A percentile compares a stretch with the other conserved stretches of the same genome.
Conservation (phyloP, 108 stramenopile species). For the Cylindrotheca closterium region DNA sequence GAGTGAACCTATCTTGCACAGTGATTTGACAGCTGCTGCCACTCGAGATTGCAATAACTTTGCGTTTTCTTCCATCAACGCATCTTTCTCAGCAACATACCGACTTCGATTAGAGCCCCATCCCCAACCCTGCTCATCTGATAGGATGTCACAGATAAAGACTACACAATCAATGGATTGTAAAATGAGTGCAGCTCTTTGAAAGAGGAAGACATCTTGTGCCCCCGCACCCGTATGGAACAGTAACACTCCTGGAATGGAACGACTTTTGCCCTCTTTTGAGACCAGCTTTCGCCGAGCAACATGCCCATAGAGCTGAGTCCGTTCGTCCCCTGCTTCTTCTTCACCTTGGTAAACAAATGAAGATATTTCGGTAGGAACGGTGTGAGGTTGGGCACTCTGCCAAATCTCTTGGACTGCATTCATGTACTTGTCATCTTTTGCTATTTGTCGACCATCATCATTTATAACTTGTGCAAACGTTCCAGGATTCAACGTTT, state of each 20-base stretch:
- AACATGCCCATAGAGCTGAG: slow-evolving; percentile 45
- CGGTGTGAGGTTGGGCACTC: background rate
- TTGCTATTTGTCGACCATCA: slow-evolving; percentile 22
- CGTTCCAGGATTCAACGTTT: background rate
- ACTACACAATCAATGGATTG: slow-evolving; percentile 50
- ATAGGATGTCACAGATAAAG: slow-evolving; percentile 60
- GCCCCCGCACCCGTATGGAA: slow-evolving; percentile 84
- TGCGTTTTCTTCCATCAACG: slow-evolving; percentile 34
- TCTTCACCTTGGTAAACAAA: background rate
- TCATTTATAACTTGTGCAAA: background rate
- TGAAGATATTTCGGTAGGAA: slow-evolving; percentile 4
- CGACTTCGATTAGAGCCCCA: slow-evolving; percentile 56
- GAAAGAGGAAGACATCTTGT: slow-evolving; percentile 66
- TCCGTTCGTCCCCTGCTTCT: slow-evolving; percentile 4
- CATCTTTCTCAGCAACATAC: slow-evolving; percentile 40
- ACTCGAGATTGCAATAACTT: slow-evolving; percentile 36
- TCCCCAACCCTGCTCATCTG: slow-evolving; percentile 62
- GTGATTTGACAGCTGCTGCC: slow-evolving; percentile 17
- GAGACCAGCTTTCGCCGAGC: slow-evolving; percentile 21
- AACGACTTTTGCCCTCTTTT: background rate
- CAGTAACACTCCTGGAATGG: slow-evolving; percentile 51
- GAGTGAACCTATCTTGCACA: slow-evolving; percentile 1
- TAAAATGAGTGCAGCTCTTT: slow-evolving; percentile 56
- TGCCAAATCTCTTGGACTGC: slow-evolving; percentile 15
- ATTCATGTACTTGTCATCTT: slow-evolving; percentile 17